phyloP scores from a whole-genome alignment of 176 grass and related monocot species.

The Bothriochloa decipiens region DNA sequence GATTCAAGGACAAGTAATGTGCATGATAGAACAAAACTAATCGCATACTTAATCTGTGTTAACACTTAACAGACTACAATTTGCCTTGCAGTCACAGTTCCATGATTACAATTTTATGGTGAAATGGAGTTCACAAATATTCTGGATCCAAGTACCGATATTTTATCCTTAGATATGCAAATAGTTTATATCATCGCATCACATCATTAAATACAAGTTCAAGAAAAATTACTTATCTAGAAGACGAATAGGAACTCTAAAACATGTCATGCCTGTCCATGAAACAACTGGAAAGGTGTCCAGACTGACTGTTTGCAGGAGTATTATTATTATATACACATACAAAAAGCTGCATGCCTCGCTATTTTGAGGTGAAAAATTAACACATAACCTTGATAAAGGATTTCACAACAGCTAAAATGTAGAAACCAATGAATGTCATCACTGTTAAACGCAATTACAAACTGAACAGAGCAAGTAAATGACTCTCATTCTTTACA shows the following conservation, averaged over 20 bases:
- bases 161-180: not conserved
- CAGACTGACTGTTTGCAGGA: not conserved
- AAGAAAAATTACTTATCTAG: not conserved
- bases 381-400: not conserved
- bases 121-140: not conserved
- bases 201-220: constrained; percentile 3
- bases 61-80: constrained; percentile 8
- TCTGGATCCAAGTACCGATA: not conserved
- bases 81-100: not conserved
- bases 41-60: not conserved
- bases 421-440: not conserved
- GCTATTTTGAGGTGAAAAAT: not conserved
- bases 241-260: not conserved
- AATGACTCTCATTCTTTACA: not conserved
- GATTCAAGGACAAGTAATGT: not conserved
- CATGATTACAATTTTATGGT: not conserved
- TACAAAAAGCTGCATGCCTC: not conserved
- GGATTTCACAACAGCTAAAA: constrained; percentile 10
- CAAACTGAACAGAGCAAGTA: not conserved
- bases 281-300: not conserved
- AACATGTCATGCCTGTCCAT: constrained; percentile 9
- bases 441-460: constrained; percentile 5
- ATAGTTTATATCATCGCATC: not conserved
- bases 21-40: not conserved
- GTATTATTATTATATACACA: constrained; percentile 9